These are phyloP conservation scores for Trichocladium uniseriatum DNA, from an alignment of 495 filamentous ascomycete species.

Conservation along the genomic window DNA sequence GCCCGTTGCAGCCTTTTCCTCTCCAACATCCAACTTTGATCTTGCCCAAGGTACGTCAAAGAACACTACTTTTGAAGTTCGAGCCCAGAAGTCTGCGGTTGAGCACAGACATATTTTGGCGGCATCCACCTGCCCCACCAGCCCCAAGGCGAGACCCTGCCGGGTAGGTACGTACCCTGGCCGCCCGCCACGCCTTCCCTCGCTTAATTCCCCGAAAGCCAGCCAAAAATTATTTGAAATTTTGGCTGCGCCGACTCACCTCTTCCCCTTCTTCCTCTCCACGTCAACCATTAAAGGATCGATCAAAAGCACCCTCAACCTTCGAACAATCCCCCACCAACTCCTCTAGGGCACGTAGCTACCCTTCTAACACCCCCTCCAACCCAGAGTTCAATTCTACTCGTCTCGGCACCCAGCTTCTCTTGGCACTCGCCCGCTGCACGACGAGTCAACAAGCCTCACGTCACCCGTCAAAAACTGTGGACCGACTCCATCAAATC, in stretches of 20 bases:
- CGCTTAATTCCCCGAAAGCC: slow-evolving; percentile 29
- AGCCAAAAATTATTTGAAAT: slow-evolving; percentile 45
- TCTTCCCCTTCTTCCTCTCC: slow-evolving; percentile 35
- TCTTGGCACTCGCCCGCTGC: slow-evolving; percentile 19
- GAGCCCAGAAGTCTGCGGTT: no score
- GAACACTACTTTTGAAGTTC: no score
- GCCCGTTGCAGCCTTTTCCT: no score
- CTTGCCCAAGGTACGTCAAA: no score
- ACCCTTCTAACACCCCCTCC: slow-evolving; percentile 67
- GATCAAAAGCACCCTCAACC: slow-evolving; percentile 34
- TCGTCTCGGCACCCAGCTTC: slow-evolving; percentile 27
- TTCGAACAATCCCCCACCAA: slow-evolving; percentile 31
- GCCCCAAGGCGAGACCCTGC: slow-evolving; percentile 7
- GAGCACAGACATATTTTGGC: no score
- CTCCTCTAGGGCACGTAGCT: slow-evolving; percentile 82
- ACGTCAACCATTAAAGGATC: slow-evolving; percentile 38
- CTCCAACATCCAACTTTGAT: no score
- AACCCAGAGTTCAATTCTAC: slow-evolving; percentile 45
- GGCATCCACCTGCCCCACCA: slow-evolving; percentile 15
- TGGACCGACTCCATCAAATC: slow-evolving; percentile 29
- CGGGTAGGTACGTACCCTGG: slow-evolving; percentile 20
- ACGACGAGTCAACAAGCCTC: slow-evolving; percentile 26
- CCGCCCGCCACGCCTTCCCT: slow-evolving; percentile 24
- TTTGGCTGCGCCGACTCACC: slow-evolving; percentile 29
- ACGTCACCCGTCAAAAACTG: slow-evolving; percentile 24